Base-by-base conservation (phyloP, 2,329 filamentous ascomycete genomes). In the Fusarium beomiforme region DNA sequence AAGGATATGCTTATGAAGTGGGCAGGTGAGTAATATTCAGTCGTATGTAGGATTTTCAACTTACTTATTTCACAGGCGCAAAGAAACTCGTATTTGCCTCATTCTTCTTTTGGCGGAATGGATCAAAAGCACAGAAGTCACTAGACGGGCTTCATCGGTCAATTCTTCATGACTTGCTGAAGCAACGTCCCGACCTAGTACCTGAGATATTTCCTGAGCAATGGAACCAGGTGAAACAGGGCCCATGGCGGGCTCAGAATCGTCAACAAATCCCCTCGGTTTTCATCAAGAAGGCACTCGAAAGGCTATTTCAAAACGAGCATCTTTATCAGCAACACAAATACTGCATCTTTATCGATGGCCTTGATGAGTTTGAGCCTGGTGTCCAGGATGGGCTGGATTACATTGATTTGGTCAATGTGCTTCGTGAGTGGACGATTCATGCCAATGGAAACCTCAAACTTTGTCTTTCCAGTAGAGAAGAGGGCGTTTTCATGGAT, bases 161-260 rank as follows among this genome's bases (percentile, higher is more conserved):
- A 0, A 12, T 49, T 0, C 16, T 62, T 5, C 0, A 49, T 3
- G n/a, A 17, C 1, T 13, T 59, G 5, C 17, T 59, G 0, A 13
- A 2, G 2, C 7, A 36, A 6, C 4, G 29, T 2, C 54, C 43
- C 3, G 36, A 43, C 0, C 26, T 49, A 7, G 43, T 59, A 23
- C 4, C 9, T 1, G 19, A 29, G 5, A 11, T 17, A 4, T 17
- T 49, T 0, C 53, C 34, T 7, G 5, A 9, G 0, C 21, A 23
- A 6, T 47, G 51, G 41, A 1, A 0, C 2, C 5, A 12, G 16
- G 3, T 0, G 1, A 24, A 11, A 5, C 19, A 59, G 2, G 2
- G 26, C 13, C 12, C 26, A 0, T 33, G 8, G 26, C 10, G 1
- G 8, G 5, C 16, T 6, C 16, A 23, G 4, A 17, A 7, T 4